Evolutionary conservation across 2,329 filamentous ascomycete species (phyloP).

Genomic region (Ophiosphaerella narmari): DNA sequence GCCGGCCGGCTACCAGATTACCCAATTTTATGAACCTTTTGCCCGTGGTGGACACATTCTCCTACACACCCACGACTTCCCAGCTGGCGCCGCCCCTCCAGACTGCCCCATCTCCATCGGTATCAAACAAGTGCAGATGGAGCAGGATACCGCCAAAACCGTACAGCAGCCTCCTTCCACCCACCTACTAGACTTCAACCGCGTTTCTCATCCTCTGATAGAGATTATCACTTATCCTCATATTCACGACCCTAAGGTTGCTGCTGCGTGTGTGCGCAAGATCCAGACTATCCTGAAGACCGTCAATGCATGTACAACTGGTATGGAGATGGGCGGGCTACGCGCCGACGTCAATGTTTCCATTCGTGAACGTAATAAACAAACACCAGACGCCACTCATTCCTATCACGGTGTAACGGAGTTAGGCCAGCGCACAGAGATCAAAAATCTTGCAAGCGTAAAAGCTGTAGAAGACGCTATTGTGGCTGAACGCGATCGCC

Average conservation of each 20-base stretch:
- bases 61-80: constrained; percentile 69
- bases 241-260: constrained; percentile 84
- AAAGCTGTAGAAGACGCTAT: constrained; percentile 96
- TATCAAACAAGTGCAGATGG: constrained; percentile 94
- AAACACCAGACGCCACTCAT: constrained; percentile 36
- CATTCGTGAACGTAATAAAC: constrained; percentile 61
- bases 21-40: constrained; percentile 84
- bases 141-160: constrained; percentile 97
- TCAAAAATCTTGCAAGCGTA: constrained; percentile 95
- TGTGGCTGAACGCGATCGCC: constrained; percentile 84
- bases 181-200: constrained; percentile 90
- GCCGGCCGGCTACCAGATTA: constrained; percentile 95
- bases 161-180: constrained; percentile 73
- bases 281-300: constrained; percentile 79
- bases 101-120: constrained; percentile 75
- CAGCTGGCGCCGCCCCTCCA: constrained; percentile 70
- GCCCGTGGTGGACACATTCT: constrained; percentile 72
- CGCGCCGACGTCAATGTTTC: constrained; percentile 96
- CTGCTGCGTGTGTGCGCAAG: constrained; percentile 86
- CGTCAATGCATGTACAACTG: constrained; percentile 83
- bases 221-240: constrained; percentile 94
- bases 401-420: constrained; percentile 63
- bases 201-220: constrained; percentile 86
- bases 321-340: constrained; percentile 91
- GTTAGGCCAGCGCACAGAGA: constrained; percentile 88